Evolutionary conservation across 148 eudicot genomes (phyloP).

Genomic region (Chenopodium berlandieri): DNA sequence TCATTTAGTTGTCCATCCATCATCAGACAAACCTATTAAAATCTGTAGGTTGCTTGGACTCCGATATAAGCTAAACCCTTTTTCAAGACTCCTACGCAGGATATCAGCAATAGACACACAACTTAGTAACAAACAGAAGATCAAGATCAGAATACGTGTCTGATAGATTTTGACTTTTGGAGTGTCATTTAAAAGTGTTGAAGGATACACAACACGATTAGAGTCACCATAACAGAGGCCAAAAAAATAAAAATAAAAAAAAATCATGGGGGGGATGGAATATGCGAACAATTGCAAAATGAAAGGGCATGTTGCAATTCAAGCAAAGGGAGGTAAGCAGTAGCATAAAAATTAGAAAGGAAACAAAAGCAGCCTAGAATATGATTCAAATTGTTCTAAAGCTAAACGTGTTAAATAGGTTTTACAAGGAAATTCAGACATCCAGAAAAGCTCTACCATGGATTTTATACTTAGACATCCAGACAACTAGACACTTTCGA

Average conservation of each 20-base stretch:
- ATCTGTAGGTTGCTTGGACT: neutral
- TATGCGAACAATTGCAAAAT: neutral
- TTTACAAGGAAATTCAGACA: neutral
- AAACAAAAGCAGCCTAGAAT: neutral
- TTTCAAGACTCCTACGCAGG: neutral
- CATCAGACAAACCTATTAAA: neutral
- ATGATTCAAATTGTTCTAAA: neutral
- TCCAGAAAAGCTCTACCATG: neutral
- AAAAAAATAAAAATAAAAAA: too few relatives aligned
- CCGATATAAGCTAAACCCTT: neutral
- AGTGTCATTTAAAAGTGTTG: neutral
- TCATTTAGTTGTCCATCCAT: neutral
- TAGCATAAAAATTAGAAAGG: neutral
- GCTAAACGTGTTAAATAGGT: neutral
- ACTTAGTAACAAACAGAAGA: neutral
- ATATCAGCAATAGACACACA: neutral
- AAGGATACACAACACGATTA: neutral
- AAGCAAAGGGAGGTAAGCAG: neutral
- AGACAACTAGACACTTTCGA: neutral
- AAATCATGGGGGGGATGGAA: neutral
- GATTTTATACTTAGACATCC: neutral
- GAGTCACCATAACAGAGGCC: neutral
- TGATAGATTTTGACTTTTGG: too few relatives aligned
- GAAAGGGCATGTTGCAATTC: neutral
- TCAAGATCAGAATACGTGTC: neutral